Conservation (phyloP, 2,329 filamentous ascomycete genomes). For the Didymella lethalis region DNA sequence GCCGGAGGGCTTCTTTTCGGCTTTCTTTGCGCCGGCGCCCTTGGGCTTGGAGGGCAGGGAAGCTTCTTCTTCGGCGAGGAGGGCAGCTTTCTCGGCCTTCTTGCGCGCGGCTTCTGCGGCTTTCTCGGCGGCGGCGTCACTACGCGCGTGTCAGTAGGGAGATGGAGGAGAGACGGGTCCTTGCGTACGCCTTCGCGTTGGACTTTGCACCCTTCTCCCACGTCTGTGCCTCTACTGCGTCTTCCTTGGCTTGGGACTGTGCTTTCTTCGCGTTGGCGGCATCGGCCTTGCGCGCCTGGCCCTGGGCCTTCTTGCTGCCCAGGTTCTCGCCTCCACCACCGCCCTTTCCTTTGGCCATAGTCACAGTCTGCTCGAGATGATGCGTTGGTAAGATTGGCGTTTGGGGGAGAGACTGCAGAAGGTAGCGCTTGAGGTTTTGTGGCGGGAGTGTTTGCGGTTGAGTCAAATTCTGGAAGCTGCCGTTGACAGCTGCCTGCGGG, state of each 20-base stretch:
- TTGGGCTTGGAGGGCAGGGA: slow-evolving; percentile 69
- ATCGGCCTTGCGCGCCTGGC: slow-evolving; percentile 92
- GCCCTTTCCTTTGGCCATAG: slow-evolving; percentile 58
- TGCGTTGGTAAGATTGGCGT: background rate
- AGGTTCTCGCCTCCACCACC: slow-evolving; percentile 69
- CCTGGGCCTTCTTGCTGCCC: slow-evolving; percentile 81
- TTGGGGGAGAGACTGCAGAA: background rate
- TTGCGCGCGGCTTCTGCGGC: slow-evolving; percentile 83
- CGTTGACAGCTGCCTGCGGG: slow-evolving; percentile 21
- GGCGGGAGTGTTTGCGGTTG: slow-evolving; percentile 4
- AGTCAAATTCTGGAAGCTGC: slow-evolving; percentile 22
- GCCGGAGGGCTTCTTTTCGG: slow-evolving; percentile 54
- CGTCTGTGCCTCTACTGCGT: slow-evolving; percentile 73
- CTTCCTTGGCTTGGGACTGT: slow-evolving; percentile 70
- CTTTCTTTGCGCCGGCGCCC: slow-evolving; percentile 71
- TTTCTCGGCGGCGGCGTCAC: slow-evolving; percentile 84
- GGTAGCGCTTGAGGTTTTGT: background rate
- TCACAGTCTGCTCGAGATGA: slow-evolving; percentile 7
- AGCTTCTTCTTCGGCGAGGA: slow-evolving; percentile 83
- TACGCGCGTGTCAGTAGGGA: slow-evolving; percentile 50
- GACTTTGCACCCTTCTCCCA: slow-evolving; percentile 90
- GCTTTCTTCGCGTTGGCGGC: slow-evolving; percentile 82
- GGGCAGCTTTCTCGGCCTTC: slow-evolving; percentile 89
- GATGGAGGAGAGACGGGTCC: background rate
- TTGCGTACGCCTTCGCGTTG: slow-evolving; percentile 82